Percentiles rank a stretch among this genome's conserved stretches.
Conservation (phyloP, 352 stramenopile species). For the Hyaloperonospora brassicae region DNA sequence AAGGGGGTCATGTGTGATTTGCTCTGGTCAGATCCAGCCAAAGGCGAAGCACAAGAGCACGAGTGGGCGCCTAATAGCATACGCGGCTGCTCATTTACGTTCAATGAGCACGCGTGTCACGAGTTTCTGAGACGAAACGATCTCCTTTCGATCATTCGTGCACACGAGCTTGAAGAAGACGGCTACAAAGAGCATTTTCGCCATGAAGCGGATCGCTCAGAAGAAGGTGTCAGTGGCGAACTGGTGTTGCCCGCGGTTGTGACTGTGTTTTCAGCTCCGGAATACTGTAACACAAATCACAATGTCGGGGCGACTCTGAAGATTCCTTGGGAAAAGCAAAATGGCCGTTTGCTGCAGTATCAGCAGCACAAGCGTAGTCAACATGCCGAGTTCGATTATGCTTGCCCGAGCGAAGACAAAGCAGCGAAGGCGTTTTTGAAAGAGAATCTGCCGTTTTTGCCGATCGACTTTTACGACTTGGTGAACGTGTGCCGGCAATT, state of each 20-base stretch:
- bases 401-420: constrained; percentile 43
- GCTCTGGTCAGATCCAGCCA: constrained; percentile 98
- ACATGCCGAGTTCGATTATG: constrained; percentile 46
- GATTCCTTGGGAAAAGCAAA: constrained; percentile 46
- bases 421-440: constrained; percentile 44
- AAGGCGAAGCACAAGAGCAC: constrained; percentile 44
- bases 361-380: constrained; percentile 62
- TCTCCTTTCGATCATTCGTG: constrained; percentile 63
- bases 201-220: constrained; percentile 9
- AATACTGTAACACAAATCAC: constrained; percentile 81
- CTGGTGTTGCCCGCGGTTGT: constrained; percentile 46
- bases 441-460: constrained; percentile 62
- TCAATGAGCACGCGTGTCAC: constrained; percentile 54
- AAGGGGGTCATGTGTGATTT: constrained; percentile 96
- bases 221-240: constrained; percentile 12
- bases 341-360: constrained; percentile 40
- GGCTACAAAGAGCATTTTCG: constrained; percentile 70
- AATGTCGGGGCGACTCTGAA: constrained; percentile 73
- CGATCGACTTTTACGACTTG: constrained; percentile 72
- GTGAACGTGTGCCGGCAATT: constrained; percentile 55
- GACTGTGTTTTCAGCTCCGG: constrained; percentile 76
- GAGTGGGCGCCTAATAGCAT: constrained; percentile 57
- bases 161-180: constrained; percentile 72
- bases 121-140: constrained; percentile 62
- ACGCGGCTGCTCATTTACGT: constrained; percentile 77